A percentile compares a stretch with the other conserved stretches of the same genome.
Conservation (phyloP, 257 asterid genomes). For the Solanum bukasovii region DNA sequence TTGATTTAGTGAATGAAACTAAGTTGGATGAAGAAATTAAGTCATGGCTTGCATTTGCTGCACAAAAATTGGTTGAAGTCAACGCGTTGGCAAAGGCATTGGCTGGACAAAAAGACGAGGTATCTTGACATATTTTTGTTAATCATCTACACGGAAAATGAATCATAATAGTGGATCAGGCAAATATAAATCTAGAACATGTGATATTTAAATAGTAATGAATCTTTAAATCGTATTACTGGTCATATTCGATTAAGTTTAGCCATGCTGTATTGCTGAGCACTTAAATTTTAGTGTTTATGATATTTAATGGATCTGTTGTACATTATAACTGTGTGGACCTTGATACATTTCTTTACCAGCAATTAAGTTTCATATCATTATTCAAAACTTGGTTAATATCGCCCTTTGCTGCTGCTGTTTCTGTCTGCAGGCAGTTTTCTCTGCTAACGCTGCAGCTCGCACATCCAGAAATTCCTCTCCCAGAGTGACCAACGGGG, state of each 20-base stretch:
- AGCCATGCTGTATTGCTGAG: background rate
- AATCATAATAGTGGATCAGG: background rate
- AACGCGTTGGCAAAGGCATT: conserved; percentile 89
- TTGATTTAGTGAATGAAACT: conserved; percentile 78
- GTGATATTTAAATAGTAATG: background rate
- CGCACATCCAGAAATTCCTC: conserved; percentile 92
- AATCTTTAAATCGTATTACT: background rate
- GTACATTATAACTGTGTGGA: background rate
- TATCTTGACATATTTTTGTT: conserved; percentile 1
- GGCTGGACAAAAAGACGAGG: conserved; percentile 76
- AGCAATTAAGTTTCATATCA: background rate
- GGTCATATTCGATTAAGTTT: background rate
- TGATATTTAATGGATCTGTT: background rate
- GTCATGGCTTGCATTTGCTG: conserved; percentile 98
- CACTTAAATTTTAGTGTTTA: background rate
- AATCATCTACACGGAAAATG: background rate
- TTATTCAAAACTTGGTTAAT: background rate
- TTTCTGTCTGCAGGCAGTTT: conserved; percentile 42
- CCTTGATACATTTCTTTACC: background rate
- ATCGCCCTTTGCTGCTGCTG: background rate
- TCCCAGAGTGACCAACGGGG: conserved; percentile 83
- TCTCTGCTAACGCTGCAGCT: conserved; percentile 77
- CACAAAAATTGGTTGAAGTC: conserved; percentile 88
- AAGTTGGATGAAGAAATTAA: conserved; percentile 88
- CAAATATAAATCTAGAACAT: background rate